Conservation (phyloP, 768 basidiomycete species). For the Russula sp. region DNA sequence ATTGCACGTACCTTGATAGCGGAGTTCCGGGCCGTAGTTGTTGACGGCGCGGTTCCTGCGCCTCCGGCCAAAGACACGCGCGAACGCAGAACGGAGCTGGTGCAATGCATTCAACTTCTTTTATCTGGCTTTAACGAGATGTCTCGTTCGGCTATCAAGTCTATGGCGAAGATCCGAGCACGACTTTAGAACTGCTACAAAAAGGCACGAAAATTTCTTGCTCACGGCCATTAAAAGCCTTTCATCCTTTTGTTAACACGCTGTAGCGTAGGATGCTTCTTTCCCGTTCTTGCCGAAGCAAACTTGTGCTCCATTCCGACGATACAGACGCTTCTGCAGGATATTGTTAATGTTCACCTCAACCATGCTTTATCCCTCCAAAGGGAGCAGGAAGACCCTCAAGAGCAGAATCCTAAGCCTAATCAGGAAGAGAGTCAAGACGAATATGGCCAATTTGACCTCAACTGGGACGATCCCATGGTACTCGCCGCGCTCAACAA, state of each 20-base stretch:
- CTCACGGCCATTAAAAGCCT: not conserved
- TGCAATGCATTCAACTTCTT: conserved; percentile 12
- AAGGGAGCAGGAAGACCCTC: conserved; percentile 37
- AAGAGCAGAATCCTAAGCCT: conserved; percentile 37
- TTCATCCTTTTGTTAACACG: not conserved
- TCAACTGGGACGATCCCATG: conserved; percentile 61
- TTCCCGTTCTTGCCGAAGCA: conserved; percentile 12
- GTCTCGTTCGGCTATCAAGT: conserved; percentile 39
- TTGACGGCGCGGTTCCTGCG: not conserved
- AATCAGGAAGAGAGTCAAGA: conserved; percentile 76
- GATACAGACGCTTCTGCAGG: conserved; percentile 16
- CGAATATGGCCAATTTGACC: conserved; percentile 57
- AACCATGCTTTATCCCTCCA: conserved; percentile 42
- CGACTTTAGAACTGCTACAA: conserved; percentile 14
- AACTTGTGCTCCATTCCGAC: conserved; percentile 19
- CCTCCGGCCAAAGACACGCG: not conserved
- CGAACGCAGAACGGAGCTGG: conserved; percentile 30
- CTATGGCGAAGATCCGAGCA: not conserved
- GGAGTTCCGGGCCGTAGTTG: conserved; percentile 46
- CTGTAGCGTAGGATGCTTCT: conserved; percentile 17
- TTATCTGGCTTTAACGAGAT: conserved; percentile 35
- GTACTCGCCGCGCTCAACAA: conserved; percentile 45
- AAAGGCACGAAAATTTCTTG: conserved; percentile 9
- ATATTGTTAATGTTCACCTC: conserved; percentile 53
- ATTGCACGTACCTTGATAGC: conserved; percentile 53